These are phyloP conservation scores for Cyclocybe cylindracea DNA, from an alignment of 768 basidiomycete species.

Conservation along the genomic window DNA sequence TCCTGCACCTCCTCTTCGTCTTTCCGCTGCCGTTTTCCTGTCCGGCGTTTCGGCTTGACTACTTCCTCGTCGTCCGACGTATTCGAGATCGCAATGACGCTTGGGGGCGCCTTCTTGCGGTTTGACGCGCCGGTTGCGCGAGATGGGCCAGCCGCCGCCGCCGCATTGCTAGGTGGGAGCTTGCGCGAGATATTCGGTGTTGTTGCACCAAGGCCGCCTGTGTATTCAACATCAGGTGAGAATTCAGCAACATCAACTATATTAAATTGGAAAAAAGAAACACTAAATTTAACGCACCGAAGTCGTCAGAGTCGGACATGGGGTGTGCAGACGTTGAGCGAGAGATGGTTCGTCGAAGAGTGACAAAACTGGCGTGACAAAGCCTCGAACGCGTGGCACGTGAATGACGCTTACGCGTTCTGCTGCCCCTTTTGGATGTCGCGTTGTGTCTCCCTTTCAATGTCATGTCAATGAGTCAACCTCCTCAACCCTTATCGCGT, in stretches of 20 bases:
- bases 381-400: conserved; percentile 13
- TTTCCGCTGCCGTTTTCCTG: conserved; percentile 1
- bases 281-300: conserved; percentile 11
- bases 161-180: conserved; percentile 12
- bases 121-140: neutral
- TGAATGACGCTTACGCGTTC: conserved; percentile 9
- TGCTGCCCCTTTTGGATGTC: too few relatives aligned
- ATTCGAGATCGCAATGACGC: neutral
- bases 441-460: too few relatives aligned
- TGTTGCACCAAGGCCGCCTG: conserved; percentile 7
- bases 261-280: neutral
- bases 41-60: neutral
- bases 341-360: conserved; percentile 3
- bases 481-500: too few relatives aligned
- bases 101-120: conserved; percentile 4
- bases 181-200: conserved; percentile 16
- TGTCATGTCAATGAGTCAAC: too few relatives aligned
- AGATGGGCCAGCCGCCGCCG: conserved; percentile 2
- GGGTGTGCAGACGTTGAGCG: neutral
- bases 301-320: conserved; percentile 20
- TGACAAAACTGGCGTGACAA: conserved; percentile 19
- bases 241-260: neutral
- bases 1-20: conserved; percentile 1
- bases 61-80: conserved; percentile 11
- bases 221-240: neutral